Base-by-base conservation (phyloP, 1,284 basidiomycete species). In the Ustilago sp. region DNA sequence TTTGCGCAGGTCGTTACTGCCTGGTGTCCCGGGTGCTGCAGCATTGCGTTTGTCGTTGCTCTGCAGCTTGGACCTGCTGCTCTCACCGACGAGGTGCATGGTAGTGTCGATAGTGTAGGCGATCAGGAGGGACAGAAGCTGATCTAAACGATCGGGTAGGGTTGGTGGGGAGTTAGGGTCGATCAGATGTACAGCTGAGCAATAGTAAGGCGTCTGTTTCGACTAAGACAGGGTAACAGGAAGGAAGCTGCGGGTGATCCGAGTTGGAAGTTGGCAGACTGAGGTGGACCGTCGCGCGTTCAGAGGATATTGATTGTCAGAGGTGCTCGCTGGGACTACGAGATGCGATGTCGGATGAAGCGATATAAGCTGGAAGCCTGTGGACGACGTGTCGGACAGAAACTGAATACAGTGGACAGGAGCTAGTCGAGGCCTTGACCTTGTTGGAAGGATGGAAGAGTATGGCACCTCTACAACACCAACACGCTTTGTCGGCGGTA, bases 71-170 rank as follows among this genome's bases (percentile, higher is more conserved):
- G 68, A 53, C 38, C 60, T 60, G 58, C 73, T 75, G 68, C 73
- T 75, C 41, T 70, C 73, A 17, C 68, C 73, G 8, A 67, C 68
- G 54, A 70, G 47, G 51, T 63, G 73, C 73, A 75, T 75, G 15
- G 17, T 47, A 8, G 41, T 8, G 31, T 32, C 31, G 48, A 19
- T 19, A 19, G 43, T 4, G 11, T 19, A 19, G 7, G 43, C n/a
- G 43, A 45, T 45, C 11, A 19, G 43, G 17, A 19, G 43, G 36
- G 23, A 28, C 23, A 28, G 35, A 5, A 8, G 38, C 9, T 41
- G 38, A 28, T 41, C 28, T 43, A 6, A 28, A 19, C 39, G 8
- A 38, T 15, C 8, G 23, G 7, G 2, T 8, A 9, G 23, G 23
- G 23, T 3, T 23, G 13, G 36, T 55, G 6, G 34, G 51, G 11